These are phyloP conservation scores for Apiotrichum brassicae DNA, from an alignment of 1,284 basidiomycete genomes.

Conservation along the genomic window DNA sequence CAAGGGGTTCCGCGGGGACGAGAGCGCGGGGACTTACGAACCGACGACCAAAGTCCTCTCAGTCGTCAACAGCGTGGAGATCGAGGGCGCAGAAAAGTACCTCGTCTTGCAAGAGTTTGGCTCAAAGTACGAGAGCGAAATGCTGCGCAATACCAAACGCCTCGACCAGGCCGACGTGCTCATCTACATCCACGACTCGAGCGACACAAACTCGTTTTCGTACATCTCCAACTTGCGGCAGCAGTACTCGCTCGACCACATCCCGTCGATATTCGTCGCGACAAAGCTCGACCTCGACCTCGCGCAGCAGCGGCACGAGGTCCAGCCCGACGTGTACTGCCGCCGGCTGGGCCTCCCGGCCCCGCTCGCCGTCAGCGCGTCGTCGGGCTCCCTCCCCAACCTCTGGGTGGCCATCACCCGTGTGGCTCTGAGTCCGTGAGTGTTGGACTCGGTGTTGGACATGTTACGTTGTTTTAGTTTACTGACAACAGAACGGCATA, in stretches of 20 bases:
- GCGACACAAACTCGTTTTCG: conserved; percentile 97
- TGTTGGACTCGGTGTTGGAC: not conserved
- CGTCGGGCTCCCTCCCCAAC: conserved; percentile 52
- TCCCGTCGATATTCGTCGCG: conserved; percentile 94
- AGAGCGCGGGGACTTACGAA: conserved; percentile 55
- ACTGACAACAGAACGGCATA: conserved; percentile 27
- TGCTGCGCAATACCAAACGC: conserved; percentile 80
- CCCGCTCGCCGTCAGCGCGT: conserved; percentile 84
- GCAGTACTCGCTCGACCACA: conserved; percentile 90
- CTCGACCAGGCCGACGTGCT: conserved; percentile 88
- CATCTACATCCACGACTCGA: conserved; percentile 93
- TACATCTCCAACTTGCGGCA: conserved; percentile 97
- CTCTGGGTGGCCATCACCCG: conserved; percentile 45
- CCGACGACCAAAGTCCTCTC: conserved; percentile 83
- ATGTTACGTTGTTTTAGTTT: no score
- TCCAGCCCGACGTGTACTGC: conserved; percentile 96
- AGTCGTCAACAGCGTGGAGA: conserved; percentile 92
- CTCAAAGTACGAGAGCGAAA: conserved; percentile 87
- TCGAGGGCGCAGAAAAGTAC: conserved; percentile 91
- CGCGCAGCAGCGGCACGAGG: conserved; percentile 93
- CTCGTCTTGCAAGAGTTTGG: conserved; percentile 96
- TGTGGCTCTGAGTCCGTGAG: conserved; percentile 42
- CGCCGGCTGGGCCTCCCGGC: conserved; percentile 74
- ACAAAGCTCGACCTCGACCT: conserved; percentile 97
- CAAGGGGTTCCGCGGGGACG: conserved; percentile 55